Evolutionary conservation across 495 filamentous ascomycete genomes (phyloP).

Genomic region (Aspergillus affinis): DNA sequence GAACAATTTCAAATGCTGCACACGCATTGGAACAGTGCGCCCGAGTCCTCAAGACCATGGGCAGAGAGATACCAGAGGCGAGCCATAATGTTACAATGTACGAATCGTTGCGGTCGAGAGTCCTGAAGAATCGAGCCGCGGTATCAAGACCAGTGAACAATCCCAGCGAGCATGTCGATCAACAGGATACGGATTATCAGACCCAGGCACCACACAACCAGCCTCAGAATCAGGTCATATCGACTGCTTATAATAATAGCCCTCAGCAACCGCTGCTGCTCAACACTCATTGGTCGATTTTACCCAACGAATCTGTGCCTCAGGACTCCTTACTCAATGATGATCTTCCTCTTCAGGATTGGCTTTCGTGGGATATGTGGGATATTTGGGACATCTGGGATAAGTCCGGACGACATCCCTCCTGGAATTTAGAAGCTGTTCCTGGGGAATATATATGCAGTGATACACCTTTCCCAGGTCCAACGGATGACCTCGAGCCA

Average conservation of each 20-base stretch:
- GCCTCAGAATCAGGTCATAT: too few relatives aligned
- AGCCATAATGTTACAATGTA: constrained; percentile 28
- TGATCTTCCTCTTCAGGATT: too few relatives aligned
- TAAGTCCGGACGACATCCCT: constrained; percentile 21
- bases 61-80: constrained; percentile 24
- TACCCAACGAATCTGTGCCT: too few relatives aligned
- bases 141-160: too few relatives aligned
- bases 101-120: constrained; percentile 22
- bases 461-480: constrained; percentile 12
- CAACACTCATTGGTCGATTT: too few relatives aligned
- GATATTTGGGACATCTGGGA: constrained; percentile 7
- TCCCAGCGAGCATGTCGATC: too few relatives aligned
- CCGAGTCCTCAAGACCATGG: constrained; percentile 20
- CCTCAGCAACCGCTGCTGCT: too few relatives aligned
- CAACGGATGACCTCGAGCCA: too few relatives aligned
- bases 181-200: too few relatives aligned
- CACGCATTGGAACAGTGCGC: constrained; percentile 19
- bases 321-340: too few relatives aligned
- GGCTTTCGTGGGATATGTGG: constrained; percentile 7
- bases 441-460: constrained; percentile 31
- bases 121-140: constrained; percentile 5
- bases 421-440: constrained; percentile 33
- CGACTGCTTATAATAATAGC: too few relatives aligned
- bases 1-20: constrained; percentile 12
- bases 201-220: too few relatives aligned